Conservation (phyloP, 2,329 filamentous ascomycete genomes). For the Pseudopithomyces maydicus region DNA sequence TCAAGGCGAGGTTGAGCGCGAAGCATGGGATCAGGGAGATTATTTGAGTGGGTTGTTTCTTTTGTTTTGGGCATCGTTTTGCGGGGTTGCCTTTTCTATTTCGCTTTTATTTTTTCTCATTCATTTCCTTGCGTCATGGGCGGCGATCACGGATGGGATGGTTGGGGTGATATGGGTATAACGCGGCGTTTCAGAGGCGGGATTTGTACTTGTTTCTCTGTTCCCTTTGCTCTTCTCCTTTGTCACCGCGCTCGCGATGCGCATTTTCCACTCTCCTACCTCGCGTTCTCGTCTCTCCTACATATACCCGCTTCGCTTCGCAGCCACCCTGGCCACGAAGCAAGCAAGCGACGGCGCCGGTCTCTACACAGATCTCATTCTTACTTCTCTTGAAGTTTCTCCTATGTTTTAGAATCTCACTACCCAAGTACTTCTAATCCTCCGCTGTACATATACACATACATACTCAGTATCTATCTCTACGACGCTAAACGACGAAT, state of each 20-base stretch:
- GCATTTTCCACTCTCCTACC: neutral
- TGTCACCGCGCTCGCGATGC: neutral
- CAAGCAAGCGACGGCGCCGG: neutral
- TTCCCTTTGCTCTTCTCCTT: neutral
- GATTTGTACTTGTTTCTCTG: neutral
- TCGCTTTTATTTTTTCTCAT: too few species aligned
- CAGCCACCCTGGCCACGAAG: neutral
- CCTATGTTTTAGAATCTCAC: neutral
- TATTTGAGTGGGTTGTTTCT: slow-evolving; percentile 14
- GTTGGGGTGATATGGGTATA: too few species aligned
- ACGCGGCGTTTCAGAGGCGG: too few species aligned
- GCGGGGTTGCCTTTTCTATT: neutral
- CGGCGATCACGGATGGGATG: too few species aligned
- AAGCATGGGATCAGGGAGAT: slow-evolving; percentile 35
- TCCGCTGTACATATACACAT: slow-evolving; percentile 1
- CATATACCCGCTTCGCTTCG: slow-evolving; percentile 10
- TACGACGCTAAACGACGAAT: neutral
- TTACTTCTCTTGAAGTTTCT: neutral
- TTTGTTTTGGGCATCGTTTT: neutral
- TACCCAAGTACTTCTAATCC: too few species aligned
- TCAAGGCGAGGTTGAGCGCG: slow-evolving; percentile 28
- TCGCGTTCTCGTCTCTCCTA: too few species aligned
- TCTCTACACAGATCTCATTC: neutral
- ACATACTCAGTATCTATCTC: too few species aligned
- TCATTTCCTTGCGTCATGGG: too few species aligned